These are phyloP conservation scores for Cryomyces minteri DNA, from an alignment of 495 filamentous ascomycete species.

Conservation along the genomic window DNA sequence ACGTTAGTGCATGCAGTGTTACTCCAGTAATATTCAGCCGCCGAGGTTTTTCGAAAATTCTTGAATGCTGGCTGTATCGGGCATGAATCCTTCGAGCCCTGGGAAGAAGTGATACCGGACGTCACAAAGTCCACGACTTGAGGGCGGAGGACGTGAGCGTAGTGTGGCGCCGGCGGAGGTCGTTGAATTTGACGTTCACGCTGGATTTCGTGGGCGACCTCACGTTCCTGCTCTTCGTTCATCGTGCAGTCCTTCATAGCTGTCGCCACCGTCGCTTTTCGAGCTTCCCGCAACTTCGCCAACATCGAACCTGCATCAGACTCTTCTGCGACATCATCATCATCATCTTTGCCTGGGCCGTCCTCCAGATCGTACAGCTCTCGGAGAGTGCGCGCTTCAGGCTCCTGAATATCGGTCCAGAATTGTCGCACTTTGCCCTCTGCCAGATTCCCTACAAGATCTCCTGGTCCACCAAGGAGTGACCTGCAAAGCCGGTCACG, in stretches of 20 bases:
- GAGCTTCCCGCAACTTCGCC: too few species aligned
- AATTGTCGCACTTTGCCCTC: background rate
- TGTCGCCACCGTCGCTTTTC: too few species aligned
- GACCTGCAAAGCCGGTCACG: background rate
- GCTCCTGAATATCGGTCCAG: slow-evolving; percentile 4
- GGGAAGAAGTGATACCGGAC: background rate
- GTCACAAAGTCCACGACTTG: slow-evolving; percentile 26
- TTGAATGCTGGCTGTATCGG: too few species aligned
- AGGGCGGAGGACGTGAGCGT: slow-evolving; percentile 24
- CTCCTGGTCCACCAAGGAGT: too few species aligned
- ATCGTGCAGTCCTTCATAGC: slow-evolving; percentile 11
- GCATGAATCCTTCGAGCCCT: too few species aligned
- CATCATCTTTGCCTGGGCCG: too few species aligned
- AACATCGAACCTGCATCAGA: too few species aligned
- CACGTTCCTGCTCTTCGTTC: slow-evolving; percentile 54
- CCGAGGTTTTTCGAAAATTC: too few species aligned
- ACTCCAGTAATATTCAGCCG: too few species aligned
- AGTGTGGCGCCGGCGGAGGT: slow-evolving; percentile 22
- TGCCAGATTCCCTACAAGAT: too few species aligned
- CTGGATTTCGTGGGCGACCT: slow-evolving; percentile 45
- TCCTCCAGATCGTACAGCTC: slow-evolving; percentile 18
- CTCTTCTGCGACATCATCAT: too few species aligned
- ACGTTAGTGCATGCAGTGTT: slow-evolving; percentile 12
- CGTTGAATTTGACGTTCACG: slow-evolving; percentile 34
- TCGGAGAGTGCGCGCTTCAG: slow-evolving; percentile 26